Conservation (phyloP, 1,284 basidiomycete genomes). For the Ganoderma resinaceum region DNA sequence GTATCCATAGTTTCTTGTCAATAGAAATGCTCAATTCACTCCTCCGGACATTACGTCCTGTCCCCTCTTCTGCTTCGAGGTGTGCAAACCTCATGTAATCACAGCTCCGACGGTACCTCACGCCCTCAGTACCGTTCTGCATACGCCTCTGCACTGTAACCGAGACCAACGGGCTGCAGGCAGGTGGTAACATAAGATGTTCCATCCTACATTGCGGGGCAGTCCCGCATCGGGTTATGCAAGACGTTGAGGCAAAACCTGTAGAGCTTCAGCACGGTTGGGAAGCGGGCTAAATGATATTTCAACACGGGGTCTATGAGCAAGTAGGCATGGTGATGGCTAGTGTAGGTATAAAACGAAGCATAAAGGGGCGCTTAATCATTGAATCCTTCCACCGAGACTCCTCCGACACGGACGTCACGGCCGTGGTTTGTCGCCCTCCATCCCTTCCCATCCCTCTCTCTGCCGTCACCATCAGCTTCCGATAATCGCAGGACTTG, state of each 20-base stretch:
- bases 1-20: slow-evolving; percentile 31
- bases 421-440: not conserved
- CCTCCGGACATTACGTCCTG: not conserved
- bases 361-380: not conserved
- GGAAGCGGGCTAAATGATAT: too few relatives aligned
- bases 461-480: not conserved
- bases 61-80: not conserved
- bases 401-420: not conserved
- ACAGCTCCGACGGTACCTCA: too few relatives aligned
- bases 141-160: not conserved
- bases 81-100: not conserved
- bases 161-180: not conserved
- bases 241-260: not conserved
- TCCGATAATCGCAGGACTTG: not conserved
- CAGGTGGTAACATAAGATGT: not conserved
- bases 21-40: slow-evolving; percentile 19
- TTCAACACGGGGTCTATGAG: too few relatives aligned
- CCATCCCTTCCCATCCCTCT: not conserved
- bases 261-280: not conserved
- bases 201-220: too few relatives aligned
- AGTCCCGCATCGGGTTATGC: not conserved
- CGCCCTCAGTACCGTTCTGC: not conserved
- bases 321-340: slow-evolving; percentile 2
- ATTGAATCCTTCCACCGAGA: not conserved
- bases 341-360: too few relatives aligned